These are phyloP conservation scores for Paraleonurus japonicus DNA, from an alignment of 257 asterid genomes.

Conservation along the genomic window DNA sequence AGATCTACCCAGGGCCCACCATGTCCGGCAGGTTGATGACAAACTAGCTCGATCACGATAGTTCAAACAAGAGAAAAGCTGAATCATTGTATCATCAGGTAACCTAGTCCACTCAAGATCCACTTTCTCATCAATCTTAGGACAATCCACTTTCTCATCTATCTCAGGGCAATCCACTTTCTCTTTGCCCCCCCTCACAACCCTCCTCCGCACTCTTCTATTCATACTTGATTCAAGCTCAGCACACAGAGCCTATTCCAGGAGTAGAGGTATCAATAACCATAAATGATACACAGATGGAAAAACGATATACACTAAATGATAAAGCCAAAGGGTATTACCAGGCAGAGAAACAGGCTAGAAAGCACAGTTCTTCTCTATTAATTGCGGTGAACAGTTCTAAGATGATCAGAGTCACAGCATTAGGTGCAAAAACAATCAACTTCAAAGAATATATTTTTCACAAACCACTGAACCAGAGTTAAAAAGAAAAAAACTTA, in stretches of 20 bases:
- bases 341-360: background rate
- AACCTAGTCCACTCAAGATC: conserved; percentile 79
- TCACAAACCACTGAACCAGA: background rate
- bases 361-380: background rate
- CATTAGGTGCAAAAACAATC: conserved; percentile 27
- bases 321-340: background rate
- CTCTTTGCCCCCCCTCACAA: conserved; percentile 51
- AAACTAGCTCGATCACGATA: conserved; percentile 84
- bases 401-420: background rate
- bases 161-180: conserved; percentile 46
- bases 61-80: conserved; percentile 64
- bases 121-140: conserved; percentile 39
- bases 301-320: background rate
- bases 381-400: background rate
- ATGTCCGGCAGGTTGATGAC: conserved; percentile 71
- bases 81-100: conserved; percentile 70
- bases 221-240: conserved; percentile 46
- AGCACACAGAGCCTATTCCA: conserved; percentile 17
- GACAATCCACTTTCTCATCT: conserved; percentile 50
- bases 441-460: background rate
- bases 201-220: conserved; percentile 67
- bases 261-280: too few species aligned
- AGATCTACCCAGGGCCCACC: conserved; percentile 63
- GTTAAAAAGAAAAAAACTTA: conserved; percentile 5
- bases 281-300: background rate